Evolutionary conservation across 208 protist species (phyloP).

Genomic region (Trichomonas gallinae): DNA sequence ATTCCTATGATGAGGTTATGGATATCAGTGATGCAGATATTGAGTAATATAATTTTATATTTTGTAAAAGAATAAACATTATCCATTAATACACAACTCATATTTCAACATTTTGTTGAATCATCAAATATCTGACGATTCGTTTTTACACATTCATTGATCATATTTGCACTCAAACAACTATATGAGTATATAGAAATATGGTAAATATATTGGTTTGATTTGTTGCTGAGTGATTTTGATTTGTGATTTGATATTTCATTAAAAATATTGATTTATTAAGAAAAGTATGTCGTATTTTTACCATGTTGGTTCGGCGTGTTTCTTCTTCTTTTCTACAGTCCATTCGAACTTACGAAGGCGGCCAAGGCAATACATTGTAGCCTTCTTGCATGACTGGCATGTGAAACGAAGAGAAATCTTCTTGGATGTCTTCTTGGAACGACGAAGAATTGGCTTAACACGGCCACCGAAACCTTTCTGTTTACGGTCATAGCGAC

Average conservation of each 20-base stretch:
- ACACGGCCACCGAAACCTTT: constrained; percentile 3
- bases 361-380: constrained; percentile 13
- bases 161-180: too few species aligned
- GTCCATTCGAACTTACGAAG: constrained; percentile 16
- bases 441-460: neutral
- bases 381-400: neutral
- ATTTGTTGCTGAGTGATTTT: too few species aligned
- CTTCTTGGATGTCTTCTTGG: constrained; percentile 19
- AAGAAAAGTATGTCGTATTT: neutral
- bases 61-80: neutral
- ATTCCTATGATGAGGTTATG: neutral
- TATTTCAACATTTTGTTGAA: too few species aligned
- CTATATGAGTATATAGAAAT: too few species aligned
- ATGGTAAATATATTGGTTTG: too few species aligned
- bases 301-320: constrained; percentile 18
- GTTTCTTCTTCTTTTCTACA: neutral
- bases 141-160: too few species aligned
- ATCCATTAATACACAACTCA: too few species aligned
- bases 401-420: constrained; percentile 10
- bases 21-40: neutral
- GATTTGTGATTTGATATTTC: too few species aligned
- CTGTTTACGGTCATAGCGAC: constrained; percentile 5
- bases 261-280: too few species aligned
- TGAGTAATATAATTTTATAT: neutral
- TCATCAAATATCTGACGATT: too few species aligned